phyloP scores from a whole-genome alignment of 1,139 yeast genomes.

The Magnusiomyces tetraspermus region DNA sequence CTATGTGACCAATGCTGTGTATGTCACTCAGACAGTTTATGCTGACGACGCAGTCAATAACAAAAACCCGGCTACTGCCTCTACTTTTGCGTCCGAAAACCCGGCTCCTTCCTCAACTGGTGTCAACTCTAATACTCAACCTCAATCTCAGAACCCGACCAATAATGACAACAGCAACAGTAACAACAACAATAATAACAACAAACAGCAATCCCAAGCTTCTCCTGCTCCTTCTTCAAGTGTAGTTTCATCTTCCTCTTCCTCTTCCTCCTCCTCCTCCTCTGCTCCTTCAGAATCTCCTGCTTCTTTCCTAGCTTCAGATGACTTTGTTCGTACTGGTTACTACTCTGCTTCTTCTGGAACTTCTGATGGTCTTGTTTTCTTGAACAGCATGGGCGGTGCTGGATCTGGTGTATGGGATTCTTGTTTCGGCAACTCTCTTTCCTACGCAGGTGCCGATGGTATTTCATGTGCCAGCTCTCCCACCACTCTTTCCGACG shows the following conservation, averaged over 20 bases:
- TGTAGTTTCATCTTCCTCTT: conserved; percentile 13
- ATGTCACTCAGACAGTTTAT: conserved; percentile 65
- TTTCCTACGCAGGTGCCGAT: conserved; percentile 67
- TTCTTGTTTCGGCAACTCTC: conserved; percentile 74
- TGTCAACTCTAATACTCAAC: conserved; percentile 15
- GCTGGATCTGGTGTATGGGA: conserved; percentile 84
- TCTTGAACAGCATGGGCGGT: conserved; percentile 73
- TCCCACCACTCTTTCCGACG: conserved; percentile 53
- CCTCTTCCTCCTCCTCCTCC: conserved; percentile 23
- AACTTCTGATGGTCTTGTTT: conserved; percentile 59
- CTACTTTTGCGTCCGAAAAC: not conserved
- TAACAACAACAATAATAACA: not conserved
- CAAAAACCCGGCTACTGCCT: not conserved
- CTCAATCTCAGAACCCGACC: conserved; percentile 10
- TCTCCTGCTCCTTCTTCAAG: not conserved
- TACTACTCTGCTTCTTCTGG: conserved; percentile 55
- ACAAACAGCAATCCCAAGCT: not conserved
- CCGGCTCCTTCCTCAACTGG: conserved; percentile 13
- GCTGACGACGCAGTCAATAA: conserved; percentile 1
- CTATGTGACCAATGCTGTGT: conserved; percentile 36
- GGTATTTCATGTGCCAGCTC: conserved; percentile 58
- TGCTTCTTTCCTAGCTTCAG: conserved; percentile 25
- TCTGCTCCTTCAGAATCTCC: conserved; percentile 22
- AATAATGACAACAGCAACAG: not conserved
- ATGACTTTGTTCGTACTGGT: conserved; percentile 69